phyloP scores from a whole-genome alignment of 2,329 filamentous ascomycete species.

The Waltergamsia citrina region DNA sequence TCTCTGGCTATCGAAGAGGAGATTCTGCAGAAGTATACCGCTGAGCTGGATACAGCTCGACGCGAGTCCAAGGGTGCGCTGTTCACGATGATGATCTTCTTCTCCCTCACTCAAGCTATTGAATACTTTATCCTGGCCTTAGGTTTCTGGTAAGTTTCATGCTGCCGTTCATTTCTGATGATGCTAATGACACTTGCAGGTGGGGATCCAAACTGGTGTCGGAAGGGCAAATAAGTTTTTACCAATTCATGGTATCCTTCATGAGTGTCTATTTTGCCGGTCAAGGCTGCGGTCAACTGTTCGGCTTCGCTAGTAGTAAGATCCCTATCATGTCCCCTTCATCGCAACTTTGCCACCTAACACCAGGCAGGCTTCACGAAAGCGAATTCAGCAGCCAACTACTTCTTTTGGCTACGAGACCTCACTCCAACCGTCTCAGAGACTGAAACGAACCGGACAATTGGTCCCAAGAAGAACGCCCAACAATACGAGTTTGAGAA shows the following conservation, averaged over 20 bases:
- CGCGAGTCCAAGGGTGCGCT: conserved; percentile 17
- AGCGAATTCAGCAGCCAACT: conserved; percentile 36
- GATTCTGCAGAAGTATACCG: conserved; percentile 28
- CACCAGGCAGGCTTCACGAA: conserved; percentile 45
- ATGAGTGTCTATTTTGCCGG: conserved; percentile 37
- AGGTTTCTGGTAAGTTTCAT: conserved; percentile 79
- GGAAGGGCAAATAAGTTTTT: conserved; percentile 48
- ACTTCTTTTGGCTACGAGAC: conserved; percentile 36
- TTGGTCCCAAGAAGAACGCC: conserved; percentile 31
- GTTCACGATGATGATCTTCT: conserved; percentile 22
- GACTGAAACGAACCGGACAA: conserved; percentile 27
- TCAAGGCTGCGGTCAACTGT: conserved; percentile 28
- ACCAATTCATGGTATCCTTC: conserved; percentile 40
- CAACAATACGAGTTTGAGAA: conserved; percentile 42
- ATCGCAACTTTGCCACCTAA: too few relatives aligned
- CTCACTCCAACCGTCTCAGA: conserved; percentile 30
- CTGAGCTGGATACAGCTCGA: conserved; percentile 16
- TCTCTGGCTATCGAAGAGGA: conserved; percentile 31
- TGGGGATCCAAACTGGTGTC: too few relatives aligned
- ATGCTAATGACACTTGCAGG: too few relatives aligned
- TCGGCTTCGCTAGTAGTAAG: conserved; percentile 49
- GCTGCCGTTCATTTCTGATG: conserved; percentile 53
- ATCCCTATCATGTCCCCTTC: too few relatives aligned
- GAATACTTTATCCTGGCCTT: conserved; percentile 82
- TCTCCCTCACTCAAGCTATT: conserved; percentile 41